Evolutionary conservation across 2,329 filamentous ascomycete genomes (phyloP).

Genomic region (Trichophyton schoenleinii): DNA sequence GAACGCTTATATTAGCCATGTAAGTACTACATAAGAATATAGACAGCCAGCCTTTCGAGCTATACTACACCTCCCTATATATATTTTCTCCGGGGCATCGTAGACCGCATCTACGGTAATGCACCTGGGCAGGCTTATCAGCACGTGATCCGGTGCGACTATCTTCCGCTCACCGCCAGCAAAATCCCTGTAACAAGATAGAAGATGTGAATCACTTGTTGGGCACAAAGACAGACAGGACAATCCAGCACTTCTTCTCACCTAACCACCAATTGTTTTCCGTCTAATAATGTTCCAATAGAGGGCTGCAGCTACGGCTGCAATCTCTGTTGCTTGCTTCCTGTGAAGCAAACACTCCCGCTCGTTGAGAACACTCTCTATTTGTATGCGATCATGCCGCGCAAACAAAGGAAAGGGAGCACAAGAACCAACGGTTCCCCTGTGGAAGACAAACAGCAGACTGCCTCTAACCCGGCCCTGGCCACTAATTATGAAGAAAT

Average conservation of each 20-base stretch:
- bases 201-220: background rate
- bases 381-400: slow-evolving; percentile 31
- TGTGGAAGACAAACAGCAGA: slow-evolving; percentile 26
- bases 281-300: slow-evolving; percentile 23
- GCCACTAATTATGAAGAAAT: slow-evolving; percentile 62
- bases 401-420: slow-evolving; percentile 33
- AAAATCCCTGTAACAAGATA: background rate
- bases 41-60: no score
- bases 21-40: no score
- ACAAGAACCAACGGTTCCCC: slow-evolving; percentile 23
- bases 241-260: slow-evolving; percentile 1
- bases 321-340: slow-evolving; percentile 23
- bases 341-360: slow-evolving; percentile 22
- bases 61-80: background rate
- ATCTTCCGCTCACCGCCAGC: slow-evolving; percentile 1
- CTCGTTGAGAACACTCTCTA: slow-evolving; percentile 13
- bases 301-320: slow-evolving; percentile 34
- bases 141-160: background rate
- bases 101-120: background rate
- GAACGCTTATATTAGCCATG: no score
- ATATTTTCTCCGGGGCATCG: background rate
- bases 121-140: background rate
- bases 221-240: background rate
- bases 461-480: slow-evolving; percentile 23
- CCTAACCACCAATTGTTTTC: slow-evolving; percentile 5